Base-by-base conservation (phyloP, 1,139 yeast genomes). In the Suhomyces anneliseae region DNA sequence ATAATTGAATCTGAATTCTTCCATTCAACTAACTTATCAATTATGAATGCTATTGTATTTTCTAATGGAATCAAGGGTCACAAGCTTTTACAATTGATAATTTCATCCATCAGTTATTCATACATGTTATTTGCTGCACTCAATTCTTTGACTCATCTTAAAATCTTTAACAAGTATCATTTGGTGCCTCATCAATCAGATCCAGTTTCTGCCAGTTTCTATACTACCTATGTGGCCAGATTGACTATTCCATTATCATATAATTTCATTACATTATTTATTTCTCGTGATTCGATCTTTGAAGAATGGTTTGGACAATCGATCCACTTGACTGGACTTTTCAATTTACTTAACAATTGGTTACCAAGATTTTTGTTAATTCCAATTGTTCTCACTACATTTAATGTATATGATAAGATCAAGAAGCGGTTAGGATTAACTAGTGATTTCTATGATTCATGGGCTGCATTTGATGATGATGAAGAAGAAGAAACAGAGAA, bases 201-300 rank as follows among this genome's bases (percentile, higher is more conserved):
- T 59, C 86, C 89, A 0, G 86, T 87, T 1, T 83, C 90, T 31
- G 77, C 87, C 34, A 75, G 89, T 40, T 89, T 88, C 63, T 89
- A 87, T 64, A 83, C 92, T 27, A 86, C 88, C 58, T 89, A 89
- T 59, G 83, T 88, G 33, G 88, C 93, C 45, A 81, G 96, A 54
- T 71, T 89, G 60, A 87, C 96, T 0, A 84, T 89, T 11, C 96
- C 96, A 4, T 72, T 89, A 53, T 82, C 89, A 34, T 89, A 87
- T 68, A 89, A 89, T 64, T 89, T 87, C 61, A 66, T 88, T 48
- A 87, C 88, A 35, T 69, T 89, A 43, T 75, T 86, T 50, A 74
- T 82, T 10, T 72, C 79, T 27, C 61, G 81, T 12, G 59, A 61
- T 12, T 76, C 81, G 47, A 56, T 69, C 8, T 81, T 81, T 58